Evolutionary conservation across 495 filamentous ascomycete species (phyloP), one percentile per base, ranked within the genome.

Genomic region (Daldinia concentrica): DNA sequence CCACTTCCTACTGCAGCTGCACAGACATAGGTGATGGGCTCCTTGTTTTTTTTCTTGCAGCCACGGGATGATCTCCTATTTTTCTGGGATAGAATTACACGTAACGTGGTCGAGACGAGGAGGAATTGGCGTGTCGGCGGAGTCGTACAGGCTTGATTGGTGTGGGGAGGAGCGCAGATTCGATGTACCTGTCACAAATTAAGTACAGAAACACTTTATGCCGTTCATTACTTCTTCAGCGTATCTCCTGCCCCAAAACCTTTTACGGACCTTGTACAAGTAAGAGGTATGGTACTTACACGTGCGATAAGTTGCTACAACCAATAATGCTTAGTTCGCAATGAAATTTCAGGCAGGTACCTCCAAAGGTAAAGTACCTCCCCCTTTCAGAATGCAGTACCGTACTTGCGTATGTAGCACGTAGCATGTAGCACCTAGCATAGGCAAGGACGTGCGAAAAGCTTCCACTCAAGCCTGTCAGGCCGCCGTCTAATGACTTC

Each of bases 11-110:
- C 73, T 69, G 69, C 70, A 45, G 64, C 69, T 51, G 72, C 68
- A 71, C 67, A 74, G 67, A 72, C 72, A 57, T 15, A 64, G 48
- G 48, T 24, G 64, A 67, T 57, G 58, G 62, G 58, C 67, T 71
- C 62, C 68, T 70, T 71, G 60, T 60, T 68, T 64, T 62, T 61
- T 68, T 61, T 19, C 14, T 57, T 36, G 58, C 56, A 71, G 58
- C 66, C 68, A 63, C 66, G 58, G 71, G 62, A 66, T 63, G 71
- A 74, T 71, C 72, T 74, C 72, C 64, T 72, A 61, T 72, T 74
- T 74, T 71, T 71, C 27, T 68, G 39, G 67, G 51, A 56, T 64
- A 41, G 70, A 58, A 73, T 68, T 73, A 68, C 70, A 73, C 60
- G 70, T 73, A 68, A 60, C 14, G 60, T 73, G 66, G 62, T 69